phyloP scores from a whole-genome alignment of 495 filamentous ascomycete genomes.

The Podospora pseudocomata region DNA sequence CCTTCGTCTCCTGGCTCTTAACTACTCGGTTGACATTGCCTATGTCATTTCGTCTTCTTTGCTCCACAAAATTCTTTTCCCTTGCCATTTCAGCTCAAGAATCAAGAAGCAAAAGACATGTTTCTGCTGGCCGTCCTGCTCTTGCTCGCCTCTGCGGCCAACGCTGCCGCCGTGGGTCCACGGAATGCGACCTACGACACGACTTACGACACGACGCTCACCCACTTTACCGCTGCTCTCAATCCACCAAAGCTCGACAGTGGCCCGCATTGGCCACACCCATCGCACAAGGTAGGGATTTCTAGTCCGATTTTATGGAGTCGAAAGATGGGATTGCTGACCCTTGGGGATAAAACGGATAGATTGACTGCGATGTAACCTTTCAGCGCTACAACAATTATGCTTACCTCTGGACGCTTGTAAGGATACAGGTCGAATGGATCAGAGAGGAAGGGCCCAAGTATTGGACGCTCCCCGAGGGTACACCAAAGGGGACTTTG shows the following conservation, averaged over 20 bases:
- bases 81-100: neutral
- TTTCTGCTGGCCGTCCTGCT: neutral
- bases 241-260: neutral
- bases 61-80: neutral
- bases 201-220: neutral
- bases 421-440: neutral
- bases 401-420: neutral
- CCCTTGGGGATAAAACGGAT: neutral
- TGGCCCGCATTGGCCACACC: neutral
- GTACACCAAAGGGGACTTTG: neutral
- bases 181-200: neutral
- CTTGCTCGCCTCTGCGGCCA: no score
- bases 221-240: neutral
- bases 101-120: neutral
- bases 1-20: no score
- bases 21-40: no score
- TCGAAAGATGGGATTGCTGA: neutral
- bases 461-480: neutral
- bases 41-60: neutral
- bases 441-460: neutral
- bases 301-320: neutral
- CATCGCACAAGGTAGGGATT: neutral
- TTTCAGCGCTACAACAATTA: neutral
- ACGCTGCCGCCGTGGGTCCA: neutral
- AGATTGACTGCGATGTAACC: neutral